Percentiles rank a stretch among this genome's conserved stretches.
phyloP scores from a whole-genome alignment of 2,329 filamentous ascomycete species.

The Xylaria sp. region DNA sequence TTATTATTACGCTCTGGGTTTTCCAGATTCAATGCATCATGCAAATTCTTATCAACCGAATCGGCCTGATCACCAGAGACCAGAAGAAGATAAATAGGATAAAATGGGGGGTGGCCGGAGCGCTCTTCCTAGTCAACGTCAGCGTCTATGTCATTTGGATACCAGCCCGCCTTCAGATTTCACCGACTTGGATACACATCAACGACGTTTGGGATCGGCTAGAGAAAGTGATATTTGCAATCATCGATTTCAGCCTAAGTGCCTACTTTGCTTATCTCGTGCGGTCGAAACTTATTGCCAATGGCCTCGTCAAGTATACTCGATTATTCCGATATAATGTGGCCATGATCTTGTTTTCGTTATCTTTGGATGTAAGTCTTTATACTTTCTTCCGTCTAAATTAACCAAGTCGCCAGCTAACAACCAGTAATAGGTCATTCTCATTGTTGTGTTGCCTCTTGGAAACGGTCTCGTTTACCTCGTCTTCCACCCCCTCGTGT shows the following conservation, averaged over 20 bases:
- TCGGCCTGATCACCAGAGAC: not conserved
- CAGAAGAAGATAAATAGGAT: not conserved
- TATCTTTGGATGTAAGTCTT: not conserved
- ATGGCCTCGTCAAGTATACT: not conserved
- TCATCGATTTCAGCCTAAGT: not conserved
- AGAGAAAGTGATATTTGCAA: not conserved
- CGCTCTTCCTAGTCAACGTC: not conserved
- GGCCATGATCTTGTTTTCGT: not conserved
- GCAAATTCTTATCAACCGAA: not conserved
- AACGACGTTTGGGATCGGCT: not conserved
- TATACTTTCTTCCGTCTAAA: not conserved
- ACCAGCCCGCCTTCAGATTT: not conserved
- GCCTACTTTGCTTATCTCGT: slow-evolving; percentile 1
- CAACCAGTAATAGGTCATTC: not conserved
- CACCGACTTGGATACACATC: not conserved
- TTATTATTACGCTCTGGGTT: not conserved
- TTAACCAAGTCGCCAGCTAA: not conserved
- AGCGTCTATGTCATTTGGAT: not conserved
- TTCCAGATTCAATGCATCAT: not conserved
- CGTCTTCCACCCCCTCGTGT: not conserved
- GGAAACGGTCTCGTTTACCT: not conserved
- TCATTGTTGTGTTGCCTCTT: not conserved
- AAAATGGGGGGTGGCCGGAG: not conserved
- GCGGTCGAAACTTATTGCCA: not conserved
- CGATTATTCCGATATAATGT: not conserved